Base-by-base conservation (phyloP, 768 basidiomycete species). In the Amanita jacksonii region DNA sequence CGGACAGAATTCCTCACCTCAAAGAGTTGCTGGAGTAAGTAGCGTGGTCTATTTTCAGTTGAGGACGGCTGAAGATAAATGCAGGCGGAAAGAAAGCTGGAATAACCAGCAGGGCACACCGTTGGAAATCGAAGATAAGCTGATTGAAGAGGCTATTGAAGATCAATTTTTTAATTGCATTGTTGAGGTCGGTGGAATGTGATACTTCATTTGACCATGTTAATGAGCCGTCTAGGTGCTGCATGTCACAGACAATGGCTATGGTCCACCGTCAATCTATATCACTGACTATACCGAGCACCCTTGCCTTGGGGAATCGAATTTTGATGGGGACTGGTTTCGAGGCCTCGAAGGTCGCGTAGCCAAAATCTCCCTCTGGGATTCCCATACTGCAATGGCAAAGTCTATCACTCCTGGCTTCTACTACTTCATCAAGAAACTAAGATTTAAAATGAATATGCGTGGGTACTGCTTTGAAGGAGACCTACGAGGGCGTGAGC, bases 261-360 rank as follows among this genome's bases (percentile, higher is more conserved):
- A 52, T 23, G 56, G 62, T 20, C 54, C 56, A 19, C 58, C 67
- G 3, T 66, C 61, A 38, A 57, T 83, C 30, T 78, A 72, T 48
- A 73, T 79, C 24, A 83, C 81, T 6, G 83, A 85, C 56, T 85
- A 82, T 52, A 80, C 80, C 1, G 54, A 61, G 3, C 69, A 79
- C 42, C 51, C 65, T 3, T 59, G 69, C 40, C 59, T 81, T 27
- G 53, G 60, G 4, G 48, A 57, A n/a, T 46, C 55, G 3, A 45
- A 52, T 15, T 49, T 57, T 8, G 50, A 60, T 8, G 58, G 62
- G 38, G 52, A 59, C 18, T 74, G 72, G 68, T 61, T 68, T 2
- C 44, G 41, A n/a, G 62, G 64, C n/a, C 64, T 78, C n/a, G 62
- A 69, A 28, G 70, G 71, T 13, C 65, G 63, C 18, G 63, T 81